Evolutionary conservation across 257 asterid genomes (phyloP), one percentile per base, ranked within the genome.

Genomic region (Capsicum baccatum): DNA sequence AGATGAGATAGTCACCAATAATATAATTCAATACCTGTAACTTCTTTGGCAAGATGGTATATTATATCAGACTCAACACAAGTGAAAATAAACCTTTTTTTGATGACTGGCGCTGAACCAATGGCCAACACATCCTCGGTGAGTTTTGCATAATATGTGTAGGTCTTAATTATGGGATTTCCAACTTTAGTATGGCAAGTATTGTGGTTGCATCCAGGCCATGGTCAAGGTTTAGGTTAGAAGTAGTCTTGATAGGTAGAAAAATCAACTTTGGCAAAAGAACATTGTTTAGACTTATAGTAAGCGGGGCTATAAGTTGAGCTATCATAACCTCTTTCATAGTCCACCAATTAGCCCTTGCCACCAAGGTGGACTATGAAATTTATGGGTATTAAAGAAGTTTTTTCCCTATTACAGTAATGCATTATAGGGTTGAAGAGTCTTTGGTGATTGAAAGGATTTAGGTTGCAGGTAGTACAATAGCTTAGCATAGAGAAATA

Each of bases 291-390:
- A 0, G 97, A 88, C 0, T 92, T 84, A 70, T 97, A 94, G 5
- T 84, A 88, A n/a, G 79, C 93, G 2, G 96, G 1, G 86, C 88
- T 15, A 54, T 69, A 39, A 69, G 78, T 68, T 69, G 54, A 68
- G 50, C 50, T 67, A 2, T 35, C 0, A 10, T 91, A 94, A 87
- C 84, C 83, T 39, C 56, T 85, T 6, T 93, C 96, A 84, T 97
- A 94, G 35, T 94, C 96, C 52, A 93, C 90, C 94, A 94, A 91
- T 15, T 91, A 59, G 84, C 85, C 88, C 6, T 66, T 87, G 50
- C 97, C 95, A 0, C 98, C 98, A 11, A 94, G 96, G 84, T 94
- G 92, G n/a, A 94, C 87, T 47, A 88, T 93, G 14, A 91, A 90
- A 80, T 71, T 87, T 0, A 93, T 84, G 37, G 94, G 87, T 21